phyloP scores from a whole-genome alignment of 2,329 filamentous ascomycete genomes.

The Harringtonia aguacate region DNA sequence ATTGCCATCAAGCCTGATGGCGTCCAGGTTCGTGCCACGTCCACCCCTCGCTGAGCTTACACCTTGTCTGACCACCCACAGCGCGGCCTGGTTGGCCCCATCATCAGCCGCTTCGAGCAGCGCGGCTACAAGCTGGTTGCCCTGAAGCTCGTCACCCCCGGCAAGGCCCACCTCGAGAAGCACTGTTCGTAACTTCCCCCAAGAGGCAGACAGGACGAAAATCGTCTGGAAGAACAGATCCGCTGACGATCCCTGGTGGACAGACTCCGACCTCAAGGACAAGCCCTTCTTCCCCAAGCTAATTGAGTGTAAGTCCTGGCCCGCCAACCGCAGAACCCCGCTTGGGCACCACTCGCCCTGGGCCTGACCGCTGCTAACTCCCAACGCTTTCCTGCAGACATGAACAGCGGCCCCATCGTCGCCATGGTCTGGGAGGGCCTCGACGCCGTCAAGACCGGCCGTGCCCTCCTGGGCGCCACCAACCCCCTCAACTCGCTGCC shows the following conservation, averaged over 20 bases:
- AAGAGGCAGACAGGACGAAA: neutral
- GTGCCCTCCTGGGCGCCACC: slow-evolving; percentile 92
- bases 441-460: slow-evolving; percentile 98
- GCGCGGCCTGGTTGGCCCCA: slow-evolving; percentile 96
- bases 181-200: slow-evolving; percentile 55
- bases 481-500: slow-evolving; percentile 92
- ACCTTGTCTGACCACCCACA: too few relatives aligned
- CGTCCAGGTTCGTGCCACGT: slow-evolving; percentile 72
- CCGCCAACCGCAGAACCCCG: neutral
- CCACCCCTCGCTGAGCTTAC: too few relatives aligned
- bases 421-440: slow-evolving; percentile 99
- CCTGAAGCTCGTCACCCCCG: slow-evolving; percentile 86
- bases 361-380: too few relatives aligned
- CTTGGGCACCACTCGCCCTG: neutral
- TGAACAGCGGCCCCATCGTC: slow-evolving; percentile 91
- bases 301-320: slow-evolving; percentile 62
- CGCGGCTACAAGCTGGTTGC: slow-evolving; percentile 97
- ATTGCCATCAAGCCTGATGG: slow-evolving; percentile 99
- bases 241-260: neutral
- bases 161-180: slow-evolving; percentile 93
- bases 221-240: slow-evolving; percentile 8
- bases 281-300: slow-evolving; percentile 98
- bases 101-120: slow-evolving; percentile 96
- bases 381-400: slow-evolving; percentile 57
- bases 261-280: slow-evolving; percentile 73